Conservation (phyloP, 306 rosid genomes). For the Cicer cuneatum region DNA sequence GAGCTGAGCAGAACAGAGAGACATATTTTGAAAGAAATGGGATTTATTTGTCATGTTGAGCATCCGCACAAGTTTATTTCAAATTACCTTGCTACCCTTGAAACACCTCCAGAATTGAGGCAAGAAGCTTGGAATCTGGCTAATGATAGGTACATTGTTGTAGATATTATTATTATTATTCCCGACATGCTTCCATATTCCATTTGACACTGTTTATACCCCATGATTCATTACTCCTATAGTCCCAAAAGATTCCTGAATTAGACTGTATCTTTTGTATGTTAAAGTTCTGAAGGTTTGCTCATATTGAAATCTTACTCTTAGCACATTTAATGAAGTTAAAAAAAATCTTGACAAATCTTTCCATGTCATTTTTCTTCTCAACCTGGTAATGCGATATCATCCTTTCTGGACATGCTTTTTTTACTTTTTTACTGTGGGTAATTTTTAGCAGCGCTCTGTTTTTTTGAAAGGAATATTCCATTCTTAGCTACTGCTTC, state of each 20-base stretch:
- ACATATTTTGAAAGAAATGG: conserved; percentile 99
- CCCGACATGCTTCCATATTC: too few species aligned
- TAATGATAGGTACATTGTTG: conserved; percentile 73
- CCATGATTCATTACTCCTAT: not conserved
- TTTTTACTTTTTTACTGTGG: too few species aligned
- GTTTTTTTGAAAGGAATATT: too few species aligned
- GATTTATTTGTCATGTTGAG: conserved; percentile 96
- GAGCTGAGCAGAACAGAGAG: conserved; percentile 95
- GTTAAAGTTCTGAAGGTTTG: conserved; percentile 9
- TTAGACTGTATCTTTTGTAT: conserved; percentile 19
- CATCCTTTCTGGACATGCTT: not conserved
- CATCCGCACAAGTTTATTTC: conserved; percentile 98
- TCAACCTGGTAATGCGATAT: not conserved
- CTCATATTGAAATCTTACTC: conserved; percentile 15
- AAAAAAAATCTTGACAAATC: conserved; percentile 3
- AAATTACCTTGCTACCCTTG: conserved; percentile 91
- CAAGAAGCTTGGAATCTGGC: conserved; percentile 99
- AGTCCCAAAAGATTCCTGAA: conserved; percentile 14
- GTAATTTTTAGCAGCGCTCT: too few species aligned
- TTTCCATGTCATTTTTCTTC: not conserved
- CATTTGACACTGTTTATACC: not conserved
- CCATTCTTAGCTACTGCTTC: too few species aligned
- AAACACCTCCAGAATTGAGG: conserved; percentile 78
- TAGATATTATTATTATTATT: not conserved
- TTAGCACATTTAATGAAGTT: conserved; percentile 1